Base-by-base conservation (phyloP, 257 asterid species). In the Solanum peruvianum region DNA sequence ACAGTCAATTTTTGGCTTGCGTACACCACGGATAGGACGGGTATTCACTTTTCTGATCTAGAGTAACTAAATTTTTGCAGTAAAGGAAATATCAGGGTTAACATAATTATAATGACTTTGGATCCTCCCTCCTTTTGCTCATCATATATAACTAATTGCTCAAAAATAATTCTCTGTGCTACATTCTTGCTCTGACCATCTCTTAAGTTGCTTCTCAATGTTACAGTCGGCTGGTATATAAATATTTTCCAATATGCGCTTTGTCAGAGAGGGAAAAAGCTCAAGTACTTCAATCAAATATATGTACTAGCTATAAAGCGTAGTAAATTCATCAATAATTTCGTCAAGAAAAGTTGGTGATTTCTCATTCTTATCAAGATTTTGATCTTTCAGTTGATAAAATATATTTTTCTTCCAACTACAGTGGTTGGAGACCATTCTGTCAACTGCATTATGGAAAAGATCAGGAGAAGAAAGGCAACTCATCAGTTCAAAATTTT, bases 401-500 rank as follows among this genome's bases (percentile, higher is more conserved):
- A 42, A 0, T 67, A 11, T 13, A 27, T 84, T 77, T 14, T 18
- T 85, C 27, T 7, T 72, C 69, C 64, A 85, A 20, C 58, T 84
- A 73, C 90, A 93, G 94, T 93, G 96, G 96, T 87, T 93, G 45
- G 96, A 93, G 91, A 89, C 89, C 75, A 89, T 92, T 44, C 85
- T 93, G 42, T 92, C 96, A 87, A 90, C 95, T 84, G 95, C 94
- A 20, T 86, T 92, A 87, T 89, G 92, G 88, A 93, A 92, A 88
- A 91, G 86, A 88, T 89, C 95, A 6, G 91, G 92, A 52, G 94
- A 92, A 82, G 94, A 93, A 87, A 89, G 89, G 83, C 92, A 89
- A 52, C 66, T 45, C 35, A 90, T 90, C 85, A 76, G 90, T 62
- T 92, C 95, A 82, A 93, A 89, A 78, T 92, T 92, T 84, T 81